phyloP scores from a whole-genome alignment of 2,329 filamentous ascomycete genomes.

The Cladophialophora yegresii region DNA sequence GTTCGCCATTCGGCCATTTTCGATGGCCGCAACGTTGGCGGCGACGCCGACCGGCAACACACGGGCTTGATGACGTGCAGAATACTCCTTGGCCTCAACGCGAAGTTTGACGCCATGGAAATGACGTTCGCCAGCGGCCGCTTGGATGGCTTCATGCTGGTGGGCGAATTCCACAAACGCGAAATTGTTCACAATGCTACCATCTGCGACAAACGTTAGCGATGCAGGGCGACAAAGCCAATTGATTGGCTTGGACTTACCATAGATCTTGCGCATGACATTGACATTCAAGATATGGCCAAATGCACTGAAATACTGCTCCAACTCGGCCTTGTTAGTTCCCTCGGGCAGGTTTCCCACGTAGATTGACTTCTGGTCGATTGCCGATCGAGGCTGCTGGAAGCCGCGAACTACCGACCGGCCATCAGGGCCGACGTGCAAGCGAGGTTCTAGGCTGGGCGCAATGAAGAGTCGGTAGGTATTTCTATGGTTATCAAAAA shows the following conservation, averaged over 20 bases:
- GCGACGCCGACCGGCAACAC: neutral
- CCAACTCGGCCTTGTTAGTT: constrained; percentile 25
- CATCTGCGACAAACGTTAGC: constrained; percentile 16
- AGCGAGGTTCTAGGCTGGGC: constrained; percentile 27
- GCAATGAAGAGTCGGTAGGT: constrained; percentile 28
- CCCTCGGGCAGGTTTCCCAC: constrained; percentile 35
- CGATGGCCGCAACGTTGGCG: neutral
- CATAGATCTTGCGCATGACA: constrained; percentile 34
- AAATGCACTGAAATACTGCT: constrained; percentile 27
- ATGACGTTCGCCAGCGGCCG: constrained; percentile 23
- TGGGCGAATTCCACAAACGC: constrained; percentile 34
- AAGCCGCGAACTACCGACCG: constrained; percentile 23
- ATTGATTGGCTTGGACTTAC: constrained; percentile 16
- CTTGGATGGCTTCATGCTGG: constrained; percentile 30
- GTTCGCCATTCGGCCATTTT: neutral
- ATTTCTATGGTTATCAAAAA: constrained; percentile 23
- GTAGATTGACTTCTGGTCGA: constrained; percentile 35
- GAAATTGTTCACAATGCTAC: constrained; percentile 31
- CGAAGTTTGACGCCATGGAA: constrained; percentile 29
- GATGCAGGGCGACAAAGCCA: constrained; percentile 11
- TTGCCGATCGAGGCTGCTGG: constrained; percentile 22
- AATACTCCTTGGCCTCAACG: constrained; percentile 36
- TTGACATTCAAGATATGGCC: constrained; percentile 33
- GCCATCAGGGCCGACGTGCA: constrained; percentile 9
- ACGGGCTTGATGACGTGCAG: constrained; percentile 15